Evolutionary conservation across 129 eudicot species (phyloP).

Genomic region (Solidago caesia): DNA sequence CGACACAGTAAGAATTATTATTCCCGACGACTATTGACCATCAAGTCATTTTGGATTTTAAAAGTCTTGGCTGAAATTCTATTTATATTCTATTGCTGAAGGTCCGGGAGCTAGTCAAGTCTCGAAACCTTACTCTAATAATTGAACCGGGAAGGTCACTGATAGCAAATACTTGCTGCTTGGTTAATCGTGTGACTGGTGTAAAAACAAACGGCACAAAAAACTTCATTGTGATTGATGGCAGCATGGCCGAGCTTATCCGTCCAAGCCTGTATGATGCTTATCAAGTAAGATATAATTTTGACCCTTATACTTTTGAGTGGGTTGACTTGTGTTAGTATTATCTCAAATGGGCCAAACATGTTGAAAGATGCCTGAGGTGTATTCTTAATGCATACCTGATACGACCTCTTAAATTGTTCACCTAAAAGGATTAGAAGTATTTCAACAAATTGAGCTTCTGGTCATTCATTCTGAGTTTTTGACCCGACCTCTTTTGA

Average conservation of each 20-base stretch:
- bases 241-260: conserved; percentile 96
- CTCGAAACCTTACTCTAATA: conserved; percentile 78
- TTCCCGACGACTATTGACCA: background rate
- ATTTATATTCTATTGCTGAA: conserved; percentile 35
- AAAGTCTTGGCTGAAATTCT: background rate
- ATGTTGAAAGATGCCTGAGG: background rate
- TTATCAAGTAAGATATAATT: conserved; percentile 58
- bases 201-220: conserved; percentile 81
- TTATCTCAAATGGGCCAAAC: background rate
- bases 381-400: background rate
- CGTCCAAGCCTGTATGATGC: conserved; percentile 90
- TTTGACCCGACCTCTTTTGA: too few species aligned
- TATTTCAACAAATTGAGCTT: too few species aligned
- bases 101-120: conserved; percentile 80
- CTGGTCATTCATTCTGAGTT: too few species aligned
- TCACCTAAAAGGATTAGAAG: too few species aligned
- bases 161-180: conserved; percentile 92
- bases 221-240: conserved; percentile 79
- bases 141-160: conserved; percentile 93
- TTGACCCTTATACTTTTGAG: background rate
- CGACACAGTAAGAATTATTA: conserved; percentile 52
- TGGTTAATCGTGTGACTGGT: conserved; percentile 90
- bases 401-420: background rate
- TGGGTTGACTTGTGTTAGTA: background rate
- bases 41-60: background rate